Base-by-base conservation (phyloP, 768 basidiomycete genomes). In the Suillus plorans region DNA sequence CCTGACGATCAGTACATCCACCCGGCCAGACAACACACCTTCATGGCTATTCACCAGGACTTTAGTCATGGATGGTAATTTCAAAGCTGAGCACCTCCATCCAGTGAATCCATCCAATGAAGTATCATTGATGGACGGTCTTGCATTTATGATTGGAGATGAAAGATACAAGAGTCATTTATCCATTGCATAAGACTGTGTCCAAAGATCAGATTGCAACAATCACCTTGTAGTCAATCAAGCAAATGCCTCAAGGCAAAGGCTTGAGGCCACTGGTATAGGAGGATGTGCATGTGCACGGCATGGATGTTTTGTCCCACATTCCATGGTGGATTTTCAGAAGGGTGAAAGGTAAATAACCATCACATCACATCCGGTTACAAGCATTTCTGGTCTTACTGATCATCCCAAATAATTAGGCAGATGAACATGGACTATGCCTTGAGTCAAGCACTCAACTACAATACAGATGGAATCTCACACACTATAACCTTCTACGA, bases 261-360 rank as follows among this genome's bases (percentile, higher is more conserved):
- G 73, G 31, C 61, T 73, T 1, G 68, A 70, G 45, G 65, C 65
- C 10, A 75, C 74, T 12, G 73, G 77, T 12, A 69, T 77, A 39
- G 76, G 75, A 13, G 76, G 74, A 6, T 65, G 64, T 64, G 74
- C 74, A 3, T 79, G 76, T 66, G 72, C 71, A 7, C 25, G 68
- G 1, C 76, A 78, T 69, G 76, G 76, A 1, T 75, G 69, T 45
- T 78, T 74, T 66, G 64, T 70, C 8, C 76, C 76, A 18, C 70
- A 73, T 49, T 66, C 67, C 3, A 64, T 74, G 3, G 75, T 78
- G 9, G 74, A 77, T 36, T 74, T 78, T 62, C 72, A 76, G 53
- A 71, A 72, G 31, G 78, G 77, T 5, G 74, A 79, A 62, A 63
- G 61, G 74, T 76, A n/a, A 34, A 67, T 56, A 18, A 45, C 39